A percentile compares a stretch with the other conserved stretches of the same genome.
Conservation (phyloP, 768 basidiomycete species). For the Phanerodontia chrysosporium region DNA sequence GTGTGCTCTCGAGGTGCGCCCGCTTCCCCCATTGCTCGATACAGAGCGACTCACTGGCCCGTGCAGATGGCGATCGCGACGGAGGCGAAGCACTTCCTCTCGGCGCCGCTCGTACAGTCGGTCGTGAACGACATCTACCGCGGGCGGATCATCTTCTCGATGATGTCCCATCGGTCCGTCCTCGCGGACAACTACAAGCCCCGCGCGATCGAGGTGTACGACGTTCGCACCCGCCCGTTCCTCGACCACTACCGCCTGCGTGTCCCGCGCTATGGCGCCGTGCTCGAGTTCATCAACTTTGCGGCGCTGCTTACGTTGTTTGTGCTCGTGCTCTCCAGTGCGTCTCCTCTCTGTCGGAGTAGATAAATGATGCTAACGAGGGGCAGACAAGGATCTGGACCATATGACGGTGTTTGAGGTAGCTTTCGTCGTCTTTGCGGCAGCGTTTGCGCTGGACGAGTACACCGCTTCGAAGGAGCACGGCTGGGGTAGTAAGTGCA, state of each 20-base stretch:
- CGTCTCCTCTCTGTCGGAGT: too few relatives aligned
- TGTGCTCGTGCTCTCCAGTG: conserved; percentile 71
- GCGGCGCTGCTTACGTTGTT: conserved; percentile 63
- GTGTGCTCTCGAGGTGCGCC: conserved; percentile 80
- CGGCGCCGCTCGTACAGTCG: conserved; percentile 79
- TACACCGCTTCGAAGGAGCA: conserved; percentile 85
- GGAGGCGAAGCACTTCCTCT: conserved; percentile 76
- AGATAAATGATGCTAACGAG: too few relatives aligned
- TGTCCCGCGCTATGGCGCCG: conserved; percentile 76
- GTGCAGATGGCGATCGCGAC: conserved; percentile 87
- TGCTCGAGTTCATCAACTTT: conserved; percentile 79
- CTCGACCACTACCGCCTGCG: conserved; percentile 85
- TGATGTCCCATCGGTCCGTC: conserved; percentile 61
- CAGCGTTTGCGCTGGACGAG: conserved; percentile 80
- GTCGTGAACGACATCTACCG: conserved; percentile 85
- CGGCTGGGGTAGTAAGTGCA: conserved; percentile 75
- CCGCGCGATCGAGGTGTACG: conserved; percentile 68
- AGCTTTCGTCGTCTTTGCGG: conserved; percentile 70
- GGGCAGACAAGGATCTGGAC: conserved; percentile 51
- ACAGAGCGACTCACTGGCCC: neutral
- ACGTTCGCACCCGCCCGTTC: conserved; percentile 61
- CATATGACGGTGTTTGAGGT: conserved; percentile 59
- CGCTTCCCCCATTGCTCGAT: neutral
- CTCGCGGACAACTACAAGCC: conserved; percentile 90
- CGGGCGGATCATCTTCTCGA: conserved; percentile 70